phyloP scores from a whole-genome alignment of 164 flowering plant species.

The Buxus sempervirens region DNA sequence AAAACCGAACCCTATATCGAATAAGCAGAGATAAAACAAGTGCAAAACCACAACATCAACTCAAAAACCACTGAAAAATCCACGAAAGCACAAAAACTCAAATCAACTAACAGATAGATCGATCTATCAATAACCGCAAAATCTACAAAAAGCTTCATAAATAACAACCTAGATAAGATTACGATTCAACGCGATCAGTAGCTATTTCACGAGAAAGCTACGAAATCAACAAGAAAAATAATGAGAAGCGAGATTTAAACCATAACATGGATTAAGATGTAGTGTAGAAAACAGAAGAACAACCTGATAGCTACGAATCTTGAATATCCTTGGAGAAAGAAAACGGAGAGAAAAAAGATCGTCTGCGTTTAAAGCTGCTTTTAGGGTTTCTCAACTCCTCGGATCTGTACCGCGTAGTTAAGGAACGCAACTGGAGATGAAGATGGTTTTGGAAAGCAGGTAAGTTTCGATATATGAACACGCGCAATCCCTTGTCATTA shows the following conservation, averaged over 20 bases:
- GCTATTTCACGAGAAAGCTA: not conserved
- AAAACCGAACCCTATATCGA: not conserved
- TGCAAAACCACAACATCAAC: not conserved
- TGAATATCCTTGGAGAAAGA: not conserved
- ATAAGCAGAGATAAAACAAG: not conserved
- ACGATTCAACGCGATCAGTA: slow-evolving; percentile 6
- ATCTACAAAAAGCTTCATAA: not conserved
- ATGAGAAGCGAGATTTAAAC: not conserved
- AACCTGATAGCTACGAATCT: slow-evolving; percentile 3
- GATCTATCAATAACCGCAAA: not conserved
- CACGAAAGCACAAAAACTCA: not conserved
- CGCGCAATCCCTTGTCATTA: too few species aligned
- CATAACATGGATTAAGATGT: not conserved
- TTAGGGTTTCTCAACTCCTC: slow-evolving; percentile 27
- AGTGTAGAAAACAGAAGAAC: not conserved
- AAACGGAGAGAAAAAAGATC: not conserved
- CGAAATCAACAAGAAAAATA: not conserved
- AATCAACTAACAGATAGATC: not conserved
- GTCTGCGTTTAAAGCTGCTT: not conserved
- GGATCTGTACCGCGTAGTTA: slow-evolving; percentile 23
- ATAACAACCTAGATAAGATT: not conserved
- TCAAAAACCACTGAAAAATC: not conserved
- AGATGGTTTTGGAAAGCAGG: not conserved
- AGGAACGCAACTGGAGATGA: slow-evolving; percentile 7
- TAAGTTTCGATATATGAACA: not conserved